Evolutionary conservation across 352 stramenopile species (phyloP), one percentile per base, ranked within the genome.

Genomic region (Phytophthora pseudosyringae): DNA sequence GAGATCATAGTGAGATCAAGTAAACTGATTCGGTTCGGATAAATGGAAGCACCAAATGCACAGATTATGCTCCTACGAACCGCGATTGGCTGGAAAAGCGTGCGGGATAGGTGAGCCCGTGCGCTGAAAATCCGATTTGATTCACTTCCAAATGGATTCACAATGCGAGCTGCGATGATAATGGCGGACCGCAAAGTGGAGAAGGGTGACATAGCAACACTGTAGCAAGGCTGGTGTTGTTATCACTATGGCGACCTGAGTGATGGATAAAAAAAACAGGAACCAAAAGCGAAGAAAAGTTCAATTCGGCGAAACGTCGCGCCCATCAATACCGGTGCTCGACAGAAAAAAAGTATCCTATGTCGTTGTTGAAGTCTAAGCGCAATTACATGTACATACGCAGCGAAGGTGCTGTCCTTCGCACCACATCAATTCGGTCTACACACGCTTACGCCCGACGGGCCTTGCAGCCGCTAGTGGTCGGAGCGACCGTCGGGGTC

Each of bases 391-490:
- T 29, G 5, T 21, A 45, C 31, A 4, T 38, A 47, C 41, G 9
- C 35, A 64, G 9, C 26, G 26, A 53, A 21, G 21, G 32, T 39
- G 18, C 3, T 32, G 21, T 25, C 16, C 36, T 35, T 54, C 21
- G 18, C 32, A 48, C 40, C 28, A 51, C 41, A 48, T 47, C 13
- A 9, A 36, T 45, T 46, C 18, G 5, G 4, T 21, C 25, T 55
- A 44, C 41, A 38, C 16, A 43, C 16, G 29, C 31, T 61, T 64
- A 73, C 31, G 25, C 51, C 31, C 28, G 68, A 28, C 44, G 26
- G 11, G 58, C 69, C 53, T 71, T 66, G 61, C 74, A 83, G 31
- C 59, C 58, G 32, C 48, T 59, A 44, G 65, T 61, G 43, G 63
- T 63, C 15, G 67, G 31, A 1, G 57, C 12, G 3, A 53, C 41